Base-by-base conservation (phyloP, 2,329 filamentous ascomycete genomes). In the Saccharata proteae region DNA sequence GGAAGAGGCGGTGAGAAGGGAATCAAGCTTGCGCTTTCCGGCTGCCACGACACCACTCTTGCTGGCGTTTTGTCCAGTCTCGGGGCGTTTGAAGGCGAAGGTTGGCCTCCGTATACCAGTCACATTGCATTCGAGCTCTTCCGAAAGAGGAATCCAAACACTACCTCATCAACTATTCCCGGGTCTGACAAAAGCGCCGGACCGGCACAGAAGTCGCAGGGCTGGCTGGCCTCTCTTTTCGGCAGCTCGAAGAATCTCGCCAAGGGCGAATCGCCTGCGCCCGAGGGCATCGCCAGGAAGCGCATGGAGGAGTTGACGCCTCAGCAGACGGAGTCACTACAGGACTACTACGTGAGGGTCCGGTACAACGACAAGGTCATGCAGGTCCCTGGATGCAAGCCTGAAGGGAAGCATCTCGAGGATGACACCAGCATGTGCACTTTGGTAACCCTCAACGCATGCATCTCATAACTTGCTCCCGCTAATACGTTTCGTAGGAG, bases 71-170 rank as follows among this genome's bases (percentile, higher is more conserved):
- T 98, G 16, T 62, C 77, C 11, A 82, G 81, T 42, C 57, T 96
- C 5, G 90, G 88, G 3, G 80, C 80, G 3, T 90, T 83, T 50
- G 65, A 81, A 24, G 71, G 70, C 28, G 58, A 65, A 38, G 67
- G 69, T 20, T 98, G 90, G 90, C 90, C 90, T 1, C 86, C 85
- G 0, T 98, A 88, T 49, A 94, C 88, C 0, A 88, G 81, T 44
- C 85, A 92, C 46, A 69, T 98, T 41, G 86, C 90, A 18, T 65
- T 98, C 33, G 90, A 98, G 57, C 67, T 96, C 39, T 94, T 96
- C 63, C 74, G 70, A 23, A 68, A 71, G 42, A 58, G 23, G 45
- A 53, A 26, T 5, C 15, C 25, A 11, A 17, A n/a, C n/a, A n/a
- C n/a, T n/a, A n/a, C n/a, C n/a, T n/a, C n/a, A n/a, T n/a, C n/a